Base-by-base conservation (phyloP, 2,329 filamentous ascomycete genomes). In the Aspergillus uvarum region DNA sequence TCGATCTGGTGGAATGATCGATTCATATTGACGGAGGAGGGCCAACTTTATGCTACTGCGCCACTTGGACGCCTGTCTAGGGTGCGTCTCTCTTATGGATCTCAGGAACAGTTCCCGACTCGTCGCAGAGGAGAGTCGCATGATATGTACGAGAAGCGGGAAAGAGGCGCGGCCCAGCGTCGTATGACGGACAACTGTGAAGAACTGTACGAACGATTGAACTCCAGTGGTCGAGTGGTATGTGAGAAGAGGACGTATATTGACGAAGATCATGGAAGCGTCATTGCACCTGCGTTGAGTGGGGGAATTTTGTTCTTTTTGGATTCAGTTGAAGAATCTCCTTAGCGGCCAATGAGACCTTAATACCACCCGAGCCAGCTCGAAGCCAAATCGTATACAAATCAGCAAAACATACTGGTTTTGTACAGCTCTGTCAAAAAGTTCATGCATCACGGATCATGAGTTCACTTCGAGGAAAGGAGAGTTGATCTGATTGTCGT, bases 1-100 rank as follows among this genome's bases (percentile, higher is more conserved):
- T 77, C 76, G 0, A 77, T 82, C 6, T 81, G 75, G 74, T 83
- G 79, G 77, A 82, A 81, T 62, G 65, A 78, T 16, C 65, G 72
- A 1, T 81, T 76, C 55, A 71, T 83, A 16, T 60, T 78, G 4
- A 63, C 64, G 2, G 71, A 76, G 31, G 71, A 72, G 32, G 65
- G 62, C 0, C 51, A 54, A 1, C 75, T 78, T n/a, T 62, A 67
- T 12, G 52, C 60, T 2, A 56, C 58, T 1, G 52, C 63, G 16
- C 54, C 56, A 3, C 54, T 58, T 0, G 49, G 59, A 11, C 19
- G 31, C 19, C 54, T 61, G 3, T 67, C 69, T 3, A 61, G 65
- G 0, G 66, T 76, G 2, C 72, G 75, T 19, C 55, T 80, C 8
- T 70, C 74, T 8, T 68, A 77, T 19, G 74, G 76, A 0, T 73